Evolutionary conservation across 2,329 filamentous ascomycete genomes (phyloP).

Genomic region (Hypoxylon sp.): DNA sequence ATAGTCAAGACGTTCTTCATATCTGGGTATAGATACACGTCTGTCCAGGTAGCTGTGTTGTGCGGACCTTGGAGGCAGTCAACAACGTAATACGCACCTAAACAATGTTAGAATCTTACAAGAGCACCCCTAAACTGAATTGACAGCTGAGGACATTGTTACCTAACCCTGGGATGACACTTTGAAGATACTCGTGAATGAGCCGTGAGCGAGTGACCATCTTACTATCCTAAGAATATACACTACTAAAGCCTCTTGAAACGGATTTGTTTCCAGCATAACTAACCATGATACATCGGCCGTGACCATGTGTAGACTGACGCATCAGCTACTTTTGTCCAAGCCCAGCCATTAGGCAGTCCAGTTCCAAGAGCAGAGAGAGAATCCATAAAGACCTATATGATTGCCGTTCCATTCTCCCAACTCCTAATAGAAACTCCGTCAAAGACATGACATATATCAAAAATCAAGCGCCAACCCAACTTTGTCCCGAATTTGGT

Average conservation of each 20-base stretch:
- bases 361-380: slow-evolving; percentile 25
- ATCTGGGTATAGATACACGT: background rate
- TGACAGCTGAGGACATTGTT: background rate
- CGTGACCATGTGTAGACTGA: background rate
- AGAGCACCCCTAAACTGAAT: background rate
- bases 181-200: background rate
- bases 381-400: slow-evolving; percentile 10
- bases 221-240: background rate
- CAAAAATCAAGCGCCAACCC: slow-evolving; percentile 38
- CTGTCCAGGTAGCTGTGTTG: background rate
- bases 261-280: slow-evolving; percentile 4
- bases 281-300: slow-evolving; percentile 1
- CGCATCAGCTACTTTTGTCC: slow-evolving; percentile 11
- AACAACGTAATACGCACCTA: background rate
- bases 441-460: slow-evolving; percentile 7
- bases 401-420: slow-evolving; percentile 17
- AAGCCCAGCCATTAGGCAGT: slow-evolving; percentile 7
- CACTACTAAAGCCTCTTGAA: background rate
- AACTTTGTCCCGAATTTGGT: slow-evolving; percentile 46
- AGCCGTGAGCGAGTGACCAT: background rate
- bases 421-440: background rate
- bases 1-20: too few species aligned
- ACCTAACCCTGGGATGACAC: background rate
- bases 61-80: too few species aligned
- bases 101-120: background rate